phyloP scores from a whole-genome alignment of 306 rosid species.

The Geum urbanum region DNA sequence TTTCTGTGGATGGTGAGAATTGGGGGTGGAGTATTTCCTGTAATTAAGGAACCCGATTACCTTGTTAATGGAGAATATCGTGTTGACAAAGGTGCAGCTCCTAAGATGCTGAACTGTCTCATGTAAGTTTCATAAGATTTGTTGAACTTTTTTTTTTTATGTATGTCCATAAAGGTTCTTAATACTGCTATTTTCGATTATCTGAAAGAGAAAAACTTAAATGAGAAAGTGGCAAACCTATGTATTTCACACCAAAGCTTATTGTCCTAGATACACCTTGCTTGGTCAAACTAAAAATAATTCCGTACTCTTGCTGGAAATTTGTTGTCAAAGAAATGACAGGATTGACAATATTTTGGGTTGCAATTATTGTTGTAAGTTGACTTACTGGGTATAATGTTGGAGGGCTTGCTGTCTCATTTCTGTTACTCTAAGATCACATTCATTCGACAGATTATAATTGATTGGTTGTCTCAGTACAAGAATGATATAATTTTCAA shows the following conservation, averaged over 20 bases:
- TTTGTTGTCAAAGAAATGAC: neutral
- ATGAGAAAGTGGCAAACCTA: no score
- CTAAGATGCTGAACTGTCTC: constrained; percentile 98
- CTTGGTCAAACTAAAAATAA: neutral
- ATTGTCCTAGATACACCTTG: neutral
- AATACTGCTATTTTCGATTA: neutral
- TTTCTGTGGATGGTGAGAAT: constrained; percentile 99
- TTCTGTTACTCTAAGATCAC: neutral
- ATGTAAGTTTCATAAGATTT: constrained; percentile 58
- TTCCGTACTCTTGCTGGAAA: neutral
- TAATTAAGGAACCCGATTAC: constrained; percentile 97
- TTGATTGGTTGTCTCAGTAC: constrained; percentile 2
- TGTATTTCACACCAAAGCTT: neutral
- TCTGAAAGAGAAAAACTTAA: neutral
- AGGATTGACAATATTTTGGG: constrained; percentile 8
- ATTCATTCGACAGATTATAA: neutral
- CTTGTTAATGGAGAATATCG: constrained; percentile 98
- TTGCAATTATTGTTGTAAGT: neutral
- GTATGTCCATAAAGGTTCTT: neutral
- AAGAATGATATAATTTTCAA: neutral
- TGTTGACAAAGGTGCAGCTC: constrained; percentile 98
- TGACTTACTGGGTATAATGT: neutral
- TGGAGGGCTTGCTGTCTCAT: neutral
- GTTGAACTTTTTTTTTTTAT: neutral
- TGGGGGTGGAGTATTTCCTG: constrained; percentile 97